These are phyloP conservation scores for Tricholoma saponaceum DNA, from an alignment of 768 basidiomycete species.

Conservation along the genomic window DNA sequence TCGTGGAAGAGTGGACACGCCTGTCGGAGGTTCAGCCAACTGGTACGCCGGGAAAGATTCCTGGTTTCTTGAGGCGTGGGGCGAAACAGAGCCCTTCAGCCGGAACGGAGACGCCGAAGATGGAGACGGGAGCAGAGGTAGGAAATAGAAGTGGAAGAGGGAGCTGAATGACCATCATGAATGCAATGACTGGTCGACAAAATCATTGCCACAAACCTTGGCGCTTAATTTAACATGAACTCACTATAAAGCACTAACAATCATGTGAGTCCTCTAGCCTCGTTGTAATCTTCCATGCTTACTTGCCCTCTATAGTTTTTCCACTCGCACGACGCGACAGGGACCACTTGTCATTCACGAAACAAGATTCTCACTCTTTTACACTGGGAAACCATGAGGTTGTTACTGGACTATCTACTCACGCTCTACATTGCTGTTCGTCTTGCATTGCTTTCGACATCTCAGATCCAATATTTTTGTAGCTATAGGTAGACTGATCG, in stretches of 20 bases:
- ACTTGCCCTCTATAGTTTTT: not conserved
- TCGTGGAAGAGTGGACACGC: constrained; percentile 68
- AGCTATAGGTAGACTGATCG: constrained; percentile 31
- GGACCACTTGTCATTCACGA: constrained; percentile 48
- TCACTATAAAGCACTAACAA: constrained; percentile 15
- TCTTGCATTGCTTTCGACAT: constrained; percentile 14
- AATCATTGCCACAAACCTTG: not conserved
- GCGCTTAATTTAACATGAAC: constrained; percentile 7
- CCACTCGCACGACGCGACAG: constrained; percentile 26
- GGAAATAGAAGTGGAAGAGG: not conserved
- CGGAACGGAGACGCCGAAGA: not conserved
- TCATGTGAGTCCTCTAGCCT: constrained; percentile 13
- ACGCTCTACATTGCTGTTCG: constrained; percentile 6
- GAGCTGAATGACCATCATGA: constrained; percentile 21
- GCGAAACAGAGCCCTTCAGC: constrained; percentile 3
- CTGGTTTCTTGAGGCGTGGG: constrained; percentile 3
- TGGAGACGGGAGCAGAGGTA: not conserved
- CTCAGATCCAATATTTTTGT: constrained; percentile 16
- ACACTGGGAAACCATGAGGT: constrained; percentile 16
- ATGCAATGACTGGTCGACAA: constrained; percentile 18
- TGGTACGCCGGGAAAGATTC: not conserved
- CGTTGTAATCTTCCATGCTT: not conserved
- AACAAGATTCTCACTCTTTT: constrained; percentile 40
- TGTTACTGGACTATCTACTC: constrained; percentile 8
- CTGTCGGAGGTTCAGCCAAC: constrained; percentile 20